Conservation (phyloP, 139 green algal species). For the Edaphochlamys debaryana region DNA sequence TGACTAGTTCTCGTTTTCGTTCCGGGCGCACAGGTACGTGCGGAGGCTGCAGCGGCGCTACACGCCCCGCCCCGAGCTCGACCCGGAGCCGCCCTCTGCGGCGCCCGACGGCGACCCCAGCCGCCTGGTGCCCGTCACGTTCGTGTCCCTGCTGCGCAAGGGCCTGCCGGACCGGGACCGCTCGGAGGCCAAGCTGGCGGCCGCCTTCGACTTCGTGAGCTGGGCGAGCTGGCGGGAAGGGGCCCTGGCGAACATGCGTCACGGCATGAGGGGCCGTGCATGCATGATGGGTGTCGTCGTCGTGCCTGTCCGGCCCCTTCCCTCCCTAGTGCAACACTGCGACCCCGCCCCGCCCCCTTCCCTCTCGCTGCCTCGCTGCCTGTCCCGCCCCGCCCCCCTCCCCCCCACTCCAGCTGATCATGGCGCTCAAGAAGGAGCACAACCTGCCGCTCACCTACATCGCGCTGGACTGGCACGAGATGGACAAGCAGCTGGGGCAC, state of each 20-base stretch:
- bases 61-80: constrained; percentile 52
- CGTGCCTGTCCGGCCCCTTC: no score
- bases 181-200: constrained; percentile 69
- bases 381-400: no score
- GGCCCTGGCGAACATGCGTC: no score
- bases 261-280: no score
- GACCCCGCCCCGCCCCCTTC: no score
- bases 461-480: constrained; percentile 96
- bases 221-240: not conserved
- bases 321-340: no score
- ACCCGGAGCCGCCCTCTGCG: constrained; percentile 43
- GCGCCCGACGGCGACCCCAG: constrained; percentile 16
- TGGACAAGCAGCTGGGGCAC: constrained; percentile 88
- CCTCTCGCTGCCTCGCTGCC: no score
- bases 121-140: constrained; percentile 76
- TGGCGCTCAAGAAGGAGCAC: constrained; percentile 66
- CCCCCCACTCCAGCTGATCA: no score
- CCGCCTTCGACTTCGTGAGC: constrained; percentile 66
- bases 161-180: constrained; percentile 68
- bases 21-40: constrained; percentile 88
- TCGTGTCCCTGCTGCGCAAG: constrained; percentile 95
- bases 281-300: no score
- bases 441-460: constrained; percentile 60
- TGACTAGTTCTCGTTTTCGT: no score
- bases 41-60: constrained; percentile 81